These are phyloP conservation scores for Starmerella stigmatis DNA, from an alignment of 805 yeast genomes.

Conservation along the genomic window DNA sequence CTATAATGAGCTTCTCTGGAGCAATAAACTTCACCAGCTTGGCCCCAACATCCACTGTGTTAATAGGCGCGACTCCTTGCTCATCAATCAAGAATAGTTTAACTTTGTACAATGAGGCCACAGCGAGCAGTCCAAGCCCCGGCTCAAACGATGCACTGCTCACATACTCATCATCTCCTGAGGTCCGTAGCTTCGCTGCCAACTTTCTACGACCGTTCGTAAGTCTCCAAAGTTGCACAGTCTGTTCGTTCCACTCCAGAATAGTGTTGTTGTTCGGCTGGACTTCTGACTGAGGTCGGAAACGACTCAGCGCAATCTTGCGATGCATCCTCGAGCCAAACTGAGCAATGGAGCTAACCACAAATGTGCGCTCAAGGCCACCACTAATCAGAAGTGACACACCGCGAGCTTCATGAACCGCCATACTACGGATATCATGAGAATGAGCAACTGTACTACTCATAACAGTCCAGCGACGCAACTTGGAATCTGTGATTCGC, in stretches of 20 bases:
- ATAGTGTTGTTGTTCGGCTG: constrained; percentile 38
- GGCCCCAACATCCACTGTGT: constrained; percentile 10
- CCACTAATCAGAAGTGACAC: constrained; percentile 43
- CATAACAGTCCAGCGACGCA: constrained; percentile 60
- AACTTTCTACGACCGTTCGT: constrained; percentile 44
- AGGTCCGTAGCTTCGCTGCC: constrained; percentile 8
- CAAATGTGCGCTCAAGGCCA: constrained; percentile 38
- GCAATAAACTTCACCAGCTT: constrained; percentile 11
- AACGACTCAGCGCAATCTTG: constrained; percentile 53
- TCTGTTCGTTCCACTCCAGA: constrained; percentile 72
- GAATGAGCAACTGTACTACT: constrained; percentile 74
- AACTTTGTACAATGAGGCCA: constrained; percentile 56
- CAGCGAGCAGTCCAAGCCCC: constrained; percentile 56
- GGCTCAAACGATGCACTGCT: constrained; percentile 54
- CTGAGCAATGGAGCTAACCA: constrained; percentile 49
- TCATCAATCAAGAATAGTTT: constrained; percentile 50
- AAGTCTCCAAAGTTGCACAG: constrained; percentile 72
- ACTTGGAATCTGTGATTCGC: constrained; percentile 37
- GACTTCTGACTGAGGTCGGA: constrained; percentile 44
- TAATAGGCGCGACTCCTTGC: constrained; percentile 36
- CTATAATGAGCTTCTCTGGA: constrained; percentile 23
- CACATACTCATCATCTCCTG: constrained; percentile 57
- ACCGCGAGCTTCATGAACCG: constrained; percentile 57
- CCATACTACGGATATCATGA: constrained; percentile 70
- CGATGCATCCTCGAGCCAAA: constrained; percentile 63